phyloP scores from a whole-genome alignment of 2,329 filamentous ascomycete species.

The Alternaria hordeiaustralica region DNA sequence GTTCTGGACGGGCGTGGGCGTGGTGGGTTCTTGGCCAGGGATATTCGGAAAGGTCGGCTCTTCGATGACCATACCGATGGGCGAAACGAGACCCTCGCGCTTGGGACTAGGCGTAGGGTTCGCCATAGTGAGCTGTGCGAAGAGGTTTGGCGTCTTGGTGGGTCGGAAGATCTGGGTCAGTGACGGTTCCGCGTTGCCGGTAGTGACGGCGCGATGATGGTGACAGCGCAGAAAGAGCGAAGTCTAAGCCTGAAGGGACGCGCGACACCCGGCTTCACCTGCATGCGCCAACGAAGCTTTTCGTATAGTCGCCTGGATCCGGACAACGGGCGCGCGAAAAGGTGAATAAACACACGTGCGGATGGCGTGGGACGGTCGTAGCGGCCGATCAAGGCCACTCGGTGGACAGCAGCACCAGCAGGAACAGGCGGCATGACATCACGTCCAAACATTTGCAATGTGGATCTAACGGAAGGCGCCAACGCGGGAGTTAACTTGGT shows the following conservation, averaged over 20 bases:
- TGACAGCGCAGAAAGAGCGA: constrained; percentile 1
- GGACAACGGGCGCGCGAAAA: constrained; percentile 1
- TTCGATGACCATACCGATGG: constrained; percentile 28
- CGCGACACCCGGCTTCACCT: constrained; percentile 1
- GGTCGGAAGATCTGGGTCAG: not conserved
- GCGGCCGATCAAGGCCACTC: not conserved
- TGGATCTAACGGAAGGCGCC: not conserved
- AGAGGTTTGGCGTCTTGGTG: not conserved
- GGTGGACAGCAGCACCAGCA: constrained; percentile 4
- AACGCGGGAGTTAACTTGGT: constrained; percentile 1
- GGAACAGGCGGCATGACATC: constrained; percentile 14
- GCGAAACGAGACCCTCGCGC: constrained; percentile 16
- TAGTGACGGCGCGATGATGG: constrained; percentile 4
- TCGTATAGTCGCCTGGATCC: not conserved
- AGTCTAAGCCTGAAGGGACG: not conserved
- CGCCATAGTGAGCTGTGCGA: constrained; percentile 20
- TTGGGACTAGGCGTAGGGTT: constrained; percentile 13
- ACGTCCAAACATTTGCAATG: not conserved
- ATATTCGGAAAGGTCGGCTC: constrained; percentile 33
- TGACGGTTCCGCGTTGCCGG: not conserved
- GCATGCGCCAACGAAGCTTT: constrained; percentile 6
- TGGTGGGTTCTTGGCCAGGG: constrained; percentile 10
- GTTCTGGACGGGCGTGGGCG: not conserved
- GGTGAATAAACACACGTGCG: not conserved
- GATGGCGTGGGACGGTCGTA: constrained; percentile 1